A percentile compares a stretch with the other conserved stretches of the same genome.
These are phyloP conservation scores for Penicillium coffeae DNA, from an alignment of 495 filamentous ascomycete genomes.

Conservation along the genomic window DNA sequence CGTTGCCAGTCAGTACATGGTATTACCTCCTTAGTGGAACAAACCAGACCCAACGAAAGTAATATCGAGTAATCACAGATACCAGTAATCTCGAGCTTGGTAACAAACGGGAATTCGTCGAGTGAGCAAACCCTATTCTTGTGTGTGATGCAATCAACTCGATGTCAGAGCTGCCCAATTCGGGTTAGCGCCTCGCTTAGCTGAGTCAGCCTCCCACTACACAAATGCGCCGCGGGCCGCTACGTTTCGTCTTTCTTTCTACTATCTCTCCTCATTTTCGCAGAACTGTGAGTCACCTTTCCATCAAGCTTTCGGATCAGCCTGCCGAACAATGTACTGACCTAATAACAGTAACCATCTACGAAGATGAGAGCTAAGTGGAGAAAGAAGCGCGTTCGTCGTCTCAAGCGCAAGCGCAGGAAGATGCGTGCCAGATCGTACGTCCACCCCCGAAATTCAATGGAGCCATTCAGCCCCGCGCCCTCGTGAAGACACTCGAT, in stretches of 20 bases:
- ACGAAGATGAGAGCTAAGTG: slow-evolving; percentile 97
- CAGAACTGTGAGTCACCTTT: slow-evolving; percentile 46
- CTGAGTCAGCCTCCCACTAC: slow-evolving; percentile 47
- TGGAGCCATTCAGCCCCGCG: background rate
- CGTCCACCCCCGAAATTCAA: slow-evolving; percentile 25
- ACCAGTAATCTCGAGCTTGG: background rate
- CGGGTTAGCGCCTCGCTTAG: slow-evolving; percentile 37
- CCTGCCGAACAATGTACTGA: slow-evolving; percentile 7
- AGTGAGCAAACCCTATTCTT: slow-evolving; percentile 18
- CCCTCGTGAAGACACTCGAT: background rate
- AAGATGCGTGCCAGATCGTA: slow-evolving; percentile 95
- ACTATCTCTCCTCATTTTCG: slow-evolving; percentile 52
- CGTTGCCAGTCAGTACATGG: too few species aligned
- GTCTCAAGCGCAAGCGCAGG: slow-evolving; percentile 98
- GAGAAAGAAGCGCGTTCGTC: slow-evolving; percentile 98
- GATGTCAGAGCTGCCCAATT: slow-evolving; percentile 2
- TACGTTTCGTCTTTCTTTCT: slow-evolving; percentile 42
- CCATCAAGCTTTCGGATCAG: background rate
- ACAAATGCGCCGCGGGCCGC: slow-evolving; percentile 38
- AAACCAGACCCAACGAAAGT: background rate
- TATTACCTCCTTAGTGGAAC: background rate
- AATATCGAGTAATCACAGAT: background rate
- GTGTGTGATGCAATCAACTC: slow-evolving; percentile 17
- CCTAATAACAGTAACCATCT: slow-evolving; percentile 28
- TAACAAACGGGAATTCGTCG: slow-evolving; percentile 1